Evolutionary conservation across 148 eudicot species (phyloP), one percentile per base, ranked within the genome.

Genomic region (Chenopodium suecicum): DNA sequence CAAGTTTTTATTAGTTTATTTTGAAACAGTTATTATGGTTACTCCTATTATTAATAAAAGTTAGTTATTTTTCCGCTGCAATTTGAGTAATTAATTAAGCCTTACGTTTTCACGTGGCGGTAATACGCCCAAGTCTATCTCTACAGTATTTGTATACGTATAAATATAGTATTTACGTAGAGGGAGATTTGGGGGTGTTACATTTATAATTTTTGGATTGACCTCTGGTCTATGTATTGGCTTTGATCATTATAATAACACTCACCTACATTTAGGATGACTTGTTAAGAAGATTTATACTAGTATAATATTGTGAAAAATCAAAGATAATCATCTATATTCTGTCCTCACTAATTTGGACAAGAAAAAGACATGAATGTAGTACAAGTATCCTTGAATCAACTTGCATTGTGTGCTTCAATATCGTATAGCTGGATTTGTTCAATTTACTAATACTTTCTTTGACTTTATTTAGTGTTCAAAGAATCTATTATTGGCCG

Each of bases 381-480:
- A 44, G 70, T 67, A 27, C 6, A 19, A 34, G 25, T 22, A n/a
- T 8, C 60, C 54, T 13, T 27, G 2, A 66, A 20, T 56, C 82
- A 73, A 79, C 48, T 74, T 79, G 85, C 74, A 2, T 20, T 25
- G 56, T 65, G 78, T 37, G 16, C 20, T 70, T 65, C 19, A 27
- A 74, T 20, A 64, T 70, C 58, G 46, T 16, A 37, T 46, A 83
- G 82, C 82, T 83, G 82, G 76, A 79, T 79, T 22, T 34, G 52
- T 48, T 73, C 16, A 73, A 23, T 4, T 71, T 80, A 58, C 78
- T 46, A 25, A 62, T 41, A 4, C 46, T 46, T 9, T 17, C 62
- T 74, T 79, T 74, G 76, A 79, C 82, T 79, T 48, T 20, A 47
- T 65, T 52, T 10, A 81, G 72, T 81, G 78, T 80, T 23, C 73